Conservation (phyloP, 1,139 yeast genomes). For the Taphrina confusa region DNA sequence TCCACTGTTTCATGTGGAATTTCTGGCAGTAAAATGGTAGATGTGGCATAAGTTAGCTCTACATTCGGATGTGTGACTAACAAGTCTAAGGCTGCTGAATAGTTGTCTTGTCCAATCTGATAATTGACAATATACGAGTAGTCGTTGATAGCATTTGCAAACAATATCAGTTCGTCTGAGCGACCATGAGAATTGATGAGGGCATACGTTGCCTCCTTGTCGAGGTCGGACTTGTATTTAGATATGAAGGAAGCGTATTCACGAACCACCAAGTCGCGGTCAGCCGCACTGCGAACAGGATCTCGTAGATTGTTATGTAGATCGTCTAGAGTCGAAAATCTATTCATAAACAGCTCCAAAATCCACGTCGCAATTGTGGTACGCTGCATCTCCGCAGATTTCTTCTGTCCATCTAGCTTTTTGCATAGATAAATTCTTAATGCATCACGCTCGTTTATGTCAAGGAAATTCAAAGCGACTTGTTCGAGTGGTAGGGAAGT, state of each 20-base stretch:
- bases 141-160: conserved; percentile 70
- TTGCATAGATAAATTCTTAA: conserved; percentile 60
- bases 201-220: conserved; percentile 69
- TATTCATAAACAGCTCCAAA: conserved; percentile 63
- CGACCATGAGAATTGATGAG: conserved; percentile 68
- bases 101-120: conserved; percentile 67
- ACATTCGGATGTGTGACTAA: conserved; percentile 55
- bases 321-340: conserved; percentile 55
- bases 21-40: conserved; percentile 69
- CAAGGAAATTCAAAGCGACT: conserved; percentile 65
- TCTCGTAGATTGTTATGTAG: conserved; percentile 42
- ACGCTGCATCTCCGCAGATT: conserved; percentile 52
- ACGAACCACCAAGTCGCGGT: conserved; percentile 42
- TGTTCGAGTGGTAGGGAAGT: conserved; percentile 72
- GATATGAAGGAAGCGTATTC: conserved; percentile 58
- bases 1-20: conserved; percentile 71
- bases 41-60: conserved; percentile 60
- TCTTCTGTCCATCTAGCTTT: conserved; percentile 50
- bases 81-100: conserved; percentile 70
- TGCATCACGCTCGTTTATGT: conserved; percentile 50
- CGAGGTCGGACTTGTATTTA: conserved; percentile 55
- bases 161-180: conserved; percentile 62
- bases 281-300: conserved; percentile 37
- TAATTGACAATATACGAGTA: conserved; percentile 66
- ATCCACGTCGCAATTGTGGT: conserved; percentile 80